These are phyloP conservation scores for Pilaira anomala DNA, from an alignment of 192 early-diverging fungal genomes.

Conservation along the genomic window DNA sequence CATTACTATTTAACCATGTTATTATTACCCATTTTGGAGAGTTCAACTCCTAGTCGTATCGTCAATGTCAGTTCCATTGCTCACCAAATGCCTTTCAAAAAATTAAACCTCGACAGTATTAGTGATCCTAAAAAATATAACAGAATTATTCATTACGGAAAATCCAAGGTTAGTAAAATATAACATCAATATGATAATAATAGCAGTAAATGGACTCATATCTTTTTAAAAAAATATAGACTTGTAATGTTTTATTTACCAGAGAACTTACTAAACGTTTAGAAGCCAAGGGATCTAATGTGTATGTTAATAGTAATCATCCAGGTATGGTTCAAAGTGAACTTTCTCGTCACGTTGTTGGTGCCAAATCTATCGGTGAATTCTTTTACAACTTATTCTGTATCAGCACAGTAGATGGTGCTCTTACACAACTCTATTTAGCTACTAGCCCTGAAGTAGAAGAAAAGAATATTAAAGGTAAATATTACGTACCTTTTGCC, in stretches of 20 bases:
- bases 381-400: constrained; percentile 12
- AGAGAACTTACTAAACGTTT: constrained; percentile 25
- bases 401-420: constrained; percentile 37
- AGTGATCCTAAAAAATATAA: constrained; percentile 27
- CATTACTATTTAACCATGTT: constrained; percentile 33
- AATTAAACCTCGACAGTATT: constrained; percentile 21
- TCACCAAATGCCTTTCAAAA: constrained; percentile 6
- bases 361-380: background rate
- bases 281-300: constrained; percentile 19
- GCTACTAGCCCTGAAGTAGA: constrained; percentile 53
- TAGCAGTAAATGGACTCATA: background rate
- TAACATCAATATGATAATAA: too few relatives aligned
- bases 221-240: background rate
- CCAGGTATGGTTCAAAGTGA: constrained; percentile 31
- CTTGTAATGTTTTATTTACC: constrained; percentile 32
- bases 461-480: constrained; percentile 35
- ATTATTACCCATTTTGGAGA: constrained; percentile 28
- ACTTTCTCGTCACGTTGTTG: constrained; percentile 17
- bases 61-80: constrained; percentile 31
- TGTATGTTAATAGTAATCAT: constrained; percentile 30
- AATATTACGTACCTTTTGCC: constrained; percentile 39
- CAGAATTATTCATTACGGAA: constrained; percentile 6
- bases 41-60: constrained; percentile 25
- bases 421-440: constrained; percentile 46
- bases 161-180: constrained; percentile 22